These are phyloP conservation scores for Gaeumannomyces sp. DNA, from an alignment of 2,329 filamentous ascomycete genomes.

Conservation along the genomic window DNA sequence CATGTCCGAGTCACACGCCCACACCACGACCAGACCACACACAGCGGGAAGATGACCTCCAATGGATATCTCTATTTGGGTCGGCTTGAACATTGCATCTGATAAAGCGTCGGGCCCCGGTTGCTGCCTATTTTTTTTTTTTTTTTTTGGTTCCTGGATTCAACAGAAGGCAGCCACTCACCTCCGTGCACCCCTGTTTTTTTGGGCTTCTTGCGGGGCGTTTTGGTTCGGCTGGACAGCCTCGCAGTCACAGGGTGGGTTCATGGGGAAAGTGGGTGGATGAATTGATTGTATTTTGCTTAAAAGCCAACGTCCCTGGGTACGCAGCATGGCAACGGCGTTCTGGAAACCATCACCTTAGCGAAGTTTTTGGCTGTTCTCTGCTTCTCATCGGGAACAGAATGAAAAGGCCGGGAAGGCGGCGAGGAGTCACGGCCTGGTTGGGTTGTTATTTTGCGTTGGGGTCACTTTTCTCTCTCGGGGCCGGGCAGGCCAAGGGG, in stretches of 20 bases:
- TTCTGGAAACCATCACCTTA: constrained; percentile 8
- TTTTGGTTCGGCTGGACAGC: not conserved
- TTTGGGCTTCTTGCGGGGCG: constrained; percentile 7
- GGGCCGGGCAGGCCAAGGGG: constrained; percentile 1
- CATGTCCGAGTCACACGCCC: not conserved
- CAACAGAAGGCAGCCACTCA: not conserved
- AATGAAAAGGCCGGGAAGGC: not conserved
- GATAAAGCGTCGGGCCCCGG: not conserved
- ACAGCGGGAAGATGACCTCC: not conserved
- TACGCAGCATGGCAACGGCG: constrained; percentile 12
- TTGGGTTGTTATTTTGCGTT: not conserved
- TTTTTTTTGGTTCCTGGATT: not conserved
- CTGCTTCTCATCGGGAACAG: not conserved
- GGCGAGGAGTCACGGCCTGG: not conserved
- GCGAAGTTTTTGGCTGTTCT: constrained; percentile 2
- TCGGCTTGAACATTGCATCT: not conserved
- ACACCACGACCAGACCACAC: not conserved
- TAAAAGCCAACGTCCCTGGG: constrained; percentile 1
- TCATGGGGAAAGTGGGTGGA: constrained; percentile 1
- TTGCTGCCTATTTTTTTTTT: not conserved
- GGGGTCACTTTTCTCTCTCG: not conserved
- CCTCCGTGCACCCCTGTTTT: not conserved
- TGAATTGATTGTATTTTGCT: not conserved
- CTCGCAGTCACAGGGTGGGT: not conserved
- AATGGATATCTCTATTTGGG: not conserved